Evolutionary conservation across 1,284 basidiomycete genomes (phyloP), one percentile per base, ranked within the genome.

Genomic region (Ustilago vetiveriae): DNA sequence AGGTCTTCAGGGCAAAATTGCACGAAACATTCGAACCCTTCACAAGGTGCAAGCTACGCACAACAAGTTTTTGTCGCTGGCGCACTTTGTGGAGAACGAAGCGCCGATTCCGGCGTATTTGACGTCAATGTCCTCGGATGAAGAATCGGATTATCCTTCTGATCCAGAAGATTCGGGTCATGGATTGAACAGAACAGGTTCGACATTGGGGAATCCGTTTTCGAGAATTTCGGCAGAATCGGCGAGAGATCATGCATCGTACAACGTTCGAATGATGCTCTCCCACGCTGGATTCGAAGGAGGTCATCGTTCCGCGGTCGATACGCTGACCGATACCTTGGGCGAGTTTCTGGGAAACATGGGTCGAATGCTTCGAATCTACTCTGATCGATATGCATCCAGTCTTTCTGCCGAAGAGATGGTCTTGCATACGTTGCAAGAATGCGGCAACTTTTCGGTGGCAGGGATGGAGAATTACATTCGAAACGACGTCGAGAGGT

Each of bases 401-500:
- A 86, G 86, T 39, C 92, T 97, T 90, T 88, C 88, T 5, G 82
- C 90, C 0, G 92, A 95, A 90, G 92, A 96, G 87, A 92, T 97
- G 44, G 88, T 96, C 29, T 85, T 94, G 4, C 92, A 95, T 81
- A 90, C 91, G 0, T 84, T 98, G 13, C 91, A 92, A 66, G 91
- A 95, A 82, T 91, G 90, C 60, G 92, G 92, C 2, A 88, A 88
- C 10, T 87, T 90, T 0, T 86, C 88, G 51, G 84, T 93, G 13
- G 85, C 87, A 52, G 88, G 90, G 63, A 86, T 98, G 0, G 91
- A 95, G 75, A 85, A 88, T 19, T 94, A 97, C 82, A 88, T 98
- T 78, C 87, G 88, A 46, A 92, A 97, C 75, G 94, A 97, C 72
- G 87, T 98, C 39, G 85, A 92, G 74, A 86, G 92, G 43, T 90